Evolutionary conservation across 306 rosid genomes (phyloP), one percentile per base, ranked within the genome.

Genomic region (Fragaria nilgerrensis): DNA sequence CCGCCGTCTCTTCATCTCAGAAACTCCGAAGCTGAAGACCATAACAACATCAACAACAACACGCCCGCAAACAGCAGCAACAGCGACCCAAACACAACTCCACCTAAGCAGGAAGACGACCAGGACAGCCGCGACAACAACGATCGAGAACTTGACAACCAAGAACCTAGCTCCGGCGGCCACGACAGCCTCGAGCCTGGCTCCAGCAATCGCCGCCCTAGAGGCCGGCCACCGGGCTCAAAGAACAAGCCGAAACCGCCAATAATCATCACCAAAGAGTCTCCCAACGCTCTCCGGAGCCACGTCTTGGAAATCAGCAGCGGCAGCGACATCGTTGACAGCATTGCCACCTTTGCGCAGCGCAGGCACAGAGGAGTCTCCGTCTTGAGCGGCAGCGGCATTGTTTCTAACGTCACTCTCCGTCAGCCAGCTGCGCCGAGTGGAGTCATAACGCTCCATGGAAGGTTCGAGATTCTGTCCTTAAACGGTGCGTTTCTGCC

Each of bases 161-260:
- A 63, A 27, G 84, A 79, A 62, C 62, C 70, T 72, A 80, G 22
- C 7, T 76, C 45, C 0, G 87, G 69, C 9, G 71, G 72, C 79
- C 87, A 63, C 10, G 90, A 88, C 58, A 71, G 72, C 48, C 44
- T 10, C 5, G 90, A 89, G 73, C 93, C 92, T 0, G 84, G 81
- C 27, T 84, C 84, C 83, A 75, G 78, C 13, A 75, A 81, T 7
- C 87, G 98, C 41, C 75, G 97, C 1, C 92, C 96, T 0, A 86
- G 98, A 9, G 98, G 98, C 34, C 80, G 98, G 0, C 98, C 98
- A 0, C 91, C 92, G 0, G 98, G 98, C 0, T 95, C 98, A 0
- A 95, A 87, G 72, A 95, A 95, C 96, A 92, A 77, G 70, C 86
- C 90, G 0, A 95, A 83, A 70, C 93, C 96, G 0, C 96, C 98